Evolutionary conservation across 495 filamentous ascomycete species (phyloP).

Genomic region (Aspergillus coremiiformis): DNA sequence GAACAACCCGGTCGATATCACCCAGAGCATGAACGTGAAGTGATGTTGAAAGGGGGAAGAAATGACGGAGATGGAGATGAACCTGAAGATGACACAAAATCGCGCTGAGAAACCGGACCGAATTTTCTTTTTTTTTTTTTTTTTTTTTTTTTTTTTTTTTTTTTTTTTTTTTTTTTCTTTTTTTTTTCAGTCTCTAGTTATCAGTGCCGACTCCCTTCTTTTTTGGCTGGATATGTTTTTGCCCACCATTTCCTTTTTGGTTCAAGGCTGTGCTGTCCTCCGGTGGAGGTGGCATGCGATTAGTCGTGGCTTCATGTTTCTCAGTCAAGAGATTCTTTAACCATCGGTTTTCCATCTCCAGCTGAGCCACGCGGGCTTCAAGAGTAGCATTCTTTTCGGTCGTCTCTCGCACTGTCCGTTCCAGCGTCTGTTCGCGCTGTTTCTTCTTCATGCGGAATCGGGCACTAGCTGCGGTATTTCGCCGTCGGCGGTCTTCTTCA

Average conservation of each 20-base stretch:
- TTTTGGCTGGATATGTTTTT: constrained; percentile 43
- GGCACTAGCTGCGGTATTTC: constrained; percentile 91
- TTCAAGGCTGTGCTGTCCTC: constrained; percentile 22
- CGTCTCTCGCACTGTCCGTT: constrained; percentile 85
- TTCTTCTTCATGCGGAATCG: constrained; percentile 99
- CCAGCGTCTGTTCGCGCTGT: constrained; percentile 89
- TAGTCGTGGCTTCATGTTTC: constrained; percentile 55
- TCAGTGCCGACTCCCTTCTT: constrained; percentile 44
- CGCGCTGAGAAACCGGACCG: too few relatives aligned
- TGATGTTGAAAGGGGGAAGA: neutral
- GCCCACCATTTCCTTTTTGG: constrained; percentile 22
- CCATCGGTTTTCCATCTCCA: constrained; percentile 97
- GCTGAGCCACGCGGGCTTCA: constrained; percentile 72
- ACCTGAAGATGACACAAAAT: neutral
- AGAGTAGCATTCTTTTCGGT: constrained; percentile 71
- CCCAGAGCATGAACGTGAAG: neutral
- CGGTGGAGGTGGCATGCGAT: constrained; percentile 26
- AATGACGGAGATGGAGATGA: neutral
- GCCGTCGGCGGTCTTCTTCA: constrained; percentile 94
- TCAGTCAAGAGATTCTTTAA: constrained; percentile 88
- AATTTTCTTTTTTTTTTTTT: too few relatives aligned
- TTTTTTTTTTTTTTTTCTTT: too few relatives aligned
- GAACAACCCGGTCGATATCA: constrained; percentile 1
- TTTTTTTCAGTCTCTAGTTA: constrained; percentile 23
- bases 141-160: too few relatives aligned